A percentile compares a stretch with the other conserved stretches of the same genome.
phyloP scores from a whole-genome alignment of 805 yeast genomes.

The Ogataea haglerorum region DNA sequence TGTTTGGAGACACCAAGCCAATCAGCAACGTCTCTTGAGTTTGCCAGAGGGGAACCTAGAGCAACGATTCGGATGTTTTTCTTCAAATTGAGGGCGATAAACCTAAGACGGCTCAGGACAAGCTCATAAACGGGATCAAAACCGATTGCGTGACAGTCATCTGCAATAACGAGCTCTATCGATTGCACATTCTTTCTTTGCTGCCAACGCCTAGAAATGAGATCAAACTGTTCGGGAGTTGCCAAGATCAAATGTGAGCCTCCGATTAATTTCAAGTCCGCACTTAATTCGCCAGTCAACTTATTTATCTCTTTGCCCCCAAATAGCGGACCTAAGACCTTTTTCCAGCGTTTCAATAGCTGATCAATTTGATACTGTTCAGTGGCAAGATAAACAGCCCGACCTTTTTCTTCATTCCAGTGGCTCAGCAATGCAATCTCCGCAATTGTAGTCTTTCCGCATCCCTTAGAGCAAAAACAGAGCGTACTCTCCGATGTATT shows the following conservation, averaged over 20 bases:
- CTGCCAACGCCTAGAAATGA: constrained; percentile 77
- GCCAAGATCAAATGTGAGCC: constrained; percentile 65
- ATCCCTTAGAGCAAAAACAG: constrained; percentile 70
- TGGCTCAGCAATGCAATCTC: constrained; percentile 70
- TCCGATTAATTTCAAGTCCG: constrained; percentile 55
- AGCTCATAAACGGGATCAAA: constrained; percentile 58
- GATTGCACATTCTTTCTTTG: constrained; percentile 66
- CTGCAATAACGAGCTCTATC: constrained; percentile 67
- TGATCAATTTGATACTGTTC: constrained; percentile 51
- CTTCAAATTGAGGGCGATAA: constrained; percentile 65
- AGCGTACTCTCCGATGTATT: constrained; percentile 52
- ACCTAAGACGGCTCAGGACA: constrained; percentile 65
- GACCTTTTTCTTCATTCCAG: constrained; percentile 68
- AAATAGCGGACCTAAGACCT: constrained; percentile 43
- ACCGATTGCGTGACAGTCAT: constrained; percentile 69
- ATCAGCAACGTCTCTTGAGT: constrained; percentile 73
- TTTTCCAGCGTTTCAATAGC: constrained; percentile 49
- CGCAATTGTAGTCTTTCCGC: constrained; percentile 69
- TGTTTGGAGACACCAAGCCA: constrained; percentile 76
- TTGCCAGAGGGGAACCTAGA: constrained; percentile 65
- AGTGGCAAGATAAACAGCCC: constrained; percentile 72
- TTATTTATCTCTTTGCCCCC: constrained; percentile 57
- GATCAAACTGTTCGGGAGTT: constrained; percentile 78
- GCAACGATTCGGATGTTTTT: constrained; percentile 61
- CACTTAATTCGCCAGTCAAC: constrained; percentile 53